Conservation (phyloP, 2,329 filamentous ascomycete genomes). For the Blumeria graminis region DNA sequence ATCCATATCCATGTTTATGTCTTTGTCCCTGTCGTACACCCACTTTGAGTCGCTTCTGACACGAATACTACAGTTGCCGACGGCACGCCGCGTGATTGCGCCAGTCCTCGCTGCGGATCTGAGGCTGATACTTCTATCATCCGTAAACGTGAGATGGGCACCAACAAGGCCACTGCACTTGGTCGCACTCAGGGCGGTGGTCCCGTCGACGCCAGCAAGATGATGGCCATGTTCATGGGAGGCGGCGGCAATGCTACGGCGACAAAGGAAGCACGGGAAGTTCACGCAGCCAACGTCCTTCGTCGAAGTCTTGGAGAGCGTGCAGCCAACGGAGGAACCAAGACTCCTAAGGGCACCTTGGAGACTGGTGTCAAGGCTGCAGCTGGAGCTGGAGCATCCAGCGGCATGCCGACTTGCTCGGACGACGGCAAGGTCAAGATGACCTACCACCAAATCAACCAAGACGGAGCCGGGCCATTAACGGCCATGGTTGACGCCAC, state of each 20-base stretch:
- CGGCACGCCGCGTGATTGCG: constrained; percentile 43
- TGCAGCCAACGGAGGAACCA: background rate
- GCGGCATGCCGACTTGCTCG: no score
- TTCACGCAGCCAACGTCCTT: background rate
- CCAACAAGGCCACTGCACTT: constrained; percentile 30
- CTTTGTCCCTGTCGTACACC: no score
- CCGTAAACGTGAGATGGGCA: constrained; percentile 31
- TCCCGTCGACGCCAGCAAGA: constrained; percentile 29
- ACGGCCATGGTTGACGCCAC: no score
- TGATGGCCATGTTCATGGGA: constrained; percentile 36
- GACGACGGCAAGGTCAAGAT: no score
- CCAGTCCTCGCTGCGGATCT: constrained; percentile 34
- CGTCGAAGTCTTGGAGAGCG: background rate
- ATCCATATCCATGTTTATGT: no score
- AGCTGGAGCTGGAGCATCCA: no score
- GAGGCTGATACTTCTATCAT: constrained; percentile 50
- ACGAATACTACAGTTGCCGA: constrained; percentile 23
- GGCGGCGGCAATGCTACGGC: constrained; percentile 16
- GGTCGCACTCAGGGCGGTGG: constrained; percentile 37
- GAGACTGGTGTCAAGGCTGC: no score
- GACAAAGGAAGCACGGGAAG: constrained; percentile 4
- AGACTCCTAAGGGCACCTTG: background rate
- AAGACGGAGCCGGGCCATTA: no score
- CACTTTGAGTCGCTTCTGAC: no score
- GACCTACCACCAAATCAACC: no score